These are phyloP conservation scores for Gossypium rotundifolium DNA, from an alignment of 345 rosid species.

Conservation along the genomic window DNA sequence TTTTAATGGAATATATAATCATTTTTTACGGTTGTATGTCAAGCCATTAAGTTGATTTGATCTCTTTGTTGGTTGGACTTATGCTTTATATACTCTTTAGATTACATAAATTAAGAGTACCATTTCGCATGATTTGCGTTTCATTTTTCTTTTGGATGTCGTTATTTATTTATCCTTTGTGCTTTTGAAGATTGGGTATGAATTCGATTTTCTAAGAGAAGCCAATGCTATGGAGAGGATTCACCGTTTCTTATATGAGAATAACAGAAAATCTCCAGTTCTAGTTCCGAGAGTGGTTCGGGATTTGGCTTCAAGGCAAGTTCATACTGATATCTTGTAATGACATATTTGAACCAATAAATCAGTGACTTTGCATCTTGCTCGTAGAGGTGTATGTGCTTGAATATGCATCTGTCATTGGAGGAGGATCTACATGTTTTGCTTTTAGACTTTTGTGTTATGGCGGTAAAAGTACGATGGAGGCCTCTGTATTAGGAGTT, in stretches of 20 bases:
- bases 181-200: constrained; percentile 77
- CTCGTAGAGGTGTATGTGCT: neutral
- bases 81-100: neutral
- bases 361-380: neutral
- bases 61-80: neutral
- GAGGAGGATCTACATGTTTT: neutral
- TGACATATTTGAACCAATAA: neutral
- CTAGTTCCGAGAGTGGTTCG: constrained; percentile 56
- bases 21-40: neutral
- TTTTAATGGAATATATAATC: neutral
- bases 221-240: constrained; percentile 89
- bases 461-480: neutral
- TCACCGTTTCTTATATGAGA: constrained; percentile 52
- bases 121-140: constrained; percentile 5
- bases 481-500: too few relatives aligned
- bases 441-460: neutral
- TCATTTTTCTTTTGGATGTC: constrained; percentile 6
- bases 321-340: neutral
- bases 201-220: constrained; percentile 88
- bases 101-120: neutral
- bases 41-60: neutral
- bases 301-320: constrained; percentile 75
- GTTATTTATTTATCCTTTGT: constrained; percentile 15
- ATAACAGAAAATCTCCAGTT: constrained; percentile 81
- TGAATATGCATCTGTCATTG: neutral